phyloP scores from a whole-genome alignment of 2,329 filamentous ascomycete species.

The Lizonia empirigonia region DNA sequence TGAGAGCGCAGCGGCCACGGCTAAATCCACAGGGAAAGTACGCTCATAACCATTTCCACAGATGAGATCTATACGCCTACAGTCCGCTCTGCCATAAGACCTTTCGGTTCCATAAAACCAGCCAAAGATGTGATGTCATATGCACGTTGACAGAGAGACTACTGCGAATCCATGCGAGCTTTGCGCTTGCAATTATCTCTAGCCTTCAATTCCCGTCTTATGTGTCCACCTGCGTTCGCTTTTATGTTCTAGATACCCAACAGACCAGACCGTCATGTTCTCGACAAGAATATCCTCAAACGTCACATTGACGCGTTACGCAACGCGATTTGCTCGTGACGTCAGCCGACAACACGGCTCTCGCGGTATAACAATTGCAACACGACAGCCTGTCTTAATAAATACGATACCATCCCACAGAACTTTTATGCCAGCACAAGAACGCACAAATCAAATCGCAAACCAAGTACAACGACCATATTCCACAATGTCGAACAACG shows the following conservation, averaged over 20 bases:
- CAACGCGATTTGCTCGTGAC: constrained; percentile 27
- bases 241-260: constrained; percentile 2
- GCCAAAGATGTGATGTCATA: constrained; percentile 11
- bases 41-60: too few relatives aligned
- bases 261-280: constrained; percentile 7
- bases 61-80: not conserved
- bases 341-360: constrained; percentile 27
- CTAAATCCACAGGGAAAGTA: too few relatives aligned
- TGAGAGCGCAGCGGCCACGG: not conserved
- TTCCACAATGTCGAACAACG: constrained; percentile 44
- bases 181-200: not conserved
- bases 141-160: not conserved
- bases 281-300: not conserved
- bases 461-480: constrained; percentile 23
- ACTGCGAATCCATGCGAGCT: not conserved
- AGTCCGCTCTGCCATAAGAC: not conserved
- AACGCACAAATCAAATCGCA: constrained; percentile 20
- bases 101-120: not conserved
- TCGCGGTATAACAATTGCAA: constrained; percentile 23
- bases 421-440: constrained; percentile 17
- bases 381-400: constrained; percentile 9
- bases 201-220: constrained; percentile 5
- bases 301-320: constrained; percentile 32
- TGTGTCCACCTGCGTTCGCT: constrained; percentile 2
- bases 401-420: not conserved